Percentiles rank a stretch among this genome's conserved stretches.
Evolutionary conservation across 2,329 filamentous ascomycete species (phyloP).

Genomic region (Alternaria panax): DNA sequence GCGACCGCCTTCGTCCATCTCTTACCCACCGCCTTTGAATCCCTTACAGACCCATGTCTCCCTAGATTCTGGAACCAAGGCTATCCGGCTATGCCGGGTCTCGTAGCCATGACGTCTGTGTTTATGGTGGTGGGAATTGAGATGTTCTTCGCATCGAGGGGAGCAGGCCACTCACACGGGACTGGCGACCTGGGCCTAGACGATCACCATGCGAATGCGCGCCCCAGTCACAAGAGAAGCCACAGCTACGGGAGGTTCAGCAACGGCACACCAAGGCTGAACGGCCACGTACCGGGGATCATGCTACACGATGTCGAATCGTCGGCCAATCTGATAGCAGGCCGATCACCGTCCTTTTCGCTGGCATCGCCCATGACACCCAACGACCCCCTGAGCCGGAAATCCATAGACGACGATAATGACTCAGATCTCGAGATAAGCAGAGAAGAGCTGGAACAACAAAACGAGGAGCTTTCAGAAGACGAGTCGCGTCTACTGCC

Average conservation of each 20-base stretch:
- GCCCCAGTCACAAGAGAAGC: conserved; percentile 38
- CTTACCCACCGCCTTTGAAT: conserved; percentile 51
- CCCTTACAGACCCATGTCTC: conserved; percentile 51
- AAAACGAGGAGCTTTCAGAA: conserved; percentile 31
- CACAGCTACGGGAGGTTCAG: conserved; percentile 45
- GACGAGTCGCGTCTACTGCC: conserved; percentile 46
- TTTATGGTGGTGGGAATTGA: conserved; percentile 81
- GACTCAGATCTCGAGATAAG: conserved; percentile 46
- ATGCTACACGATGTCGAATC: conserved; percentile 42
- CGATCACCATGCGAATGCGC: conserved; percentile 22
- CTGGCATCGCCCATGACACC: conserved; percentile 32
- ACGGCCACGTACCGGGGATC: conserved; percentile 40
- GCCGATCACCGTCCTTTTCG: conserved; percentile 42
- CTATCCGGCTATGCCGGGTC: conserved; percentile 50
- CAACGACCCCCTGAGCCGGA: conserved; percentile 11
- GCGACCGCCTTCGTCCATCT: conserved; percentile 53
- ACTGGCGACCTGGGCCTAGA: conserved; percentile 52
- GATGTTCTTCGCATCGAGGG: conserved; percentile 82
- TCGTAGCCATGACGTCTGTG: conserved; percentile 51
- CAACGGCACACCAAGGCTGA: conserved; percentile 23
- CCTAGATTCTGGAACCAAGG: conserved; percentile 50
- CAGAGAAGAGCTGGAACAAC: conserved; percentile 46
- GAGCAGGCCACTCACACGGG: conserved; percentile 65
- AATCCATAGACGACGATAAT: conserved; percentile 27
- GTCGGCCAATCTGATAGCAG: conserved; percentile 45